Conservation (phyloP, 2,329 filamentous ascomycete genomes). For the Cladosporium sp. region DNA sequence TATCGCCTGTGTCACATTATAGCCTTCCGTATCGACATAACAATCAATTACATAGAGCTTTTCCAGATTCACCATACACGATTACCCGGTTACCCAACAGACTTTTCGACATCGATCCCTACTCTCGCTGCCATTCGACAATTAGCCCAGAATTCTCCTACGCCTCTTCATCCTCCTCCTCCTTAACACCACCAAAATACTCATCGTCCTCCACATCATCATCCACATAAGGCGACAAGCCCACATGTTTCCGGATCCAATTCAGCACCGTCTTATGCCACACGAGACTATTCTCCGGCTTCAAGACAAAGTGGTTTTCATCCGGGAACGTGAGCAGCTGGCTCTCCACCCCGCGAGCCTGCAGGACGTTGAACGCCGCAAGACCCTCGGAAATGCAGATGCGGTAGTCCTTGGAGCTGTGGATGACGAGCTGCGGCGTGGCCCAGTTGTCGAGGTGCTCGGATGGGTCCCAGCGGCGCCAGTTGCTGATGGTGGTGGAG, state of each 20-base stretch:
- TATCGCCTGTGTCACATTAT: too few relatives aligned
- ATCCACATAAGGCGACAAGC: slow-evolving; percentile 43
- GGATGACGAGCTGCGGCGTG: slow-evolving; percentile 85
- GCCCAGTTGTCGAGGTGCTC: slow-evolving; percentile 64
- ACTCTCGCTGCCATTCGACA: too few relatives aligned
- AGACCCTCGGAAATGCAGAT: slow-evolving; percentile 81
- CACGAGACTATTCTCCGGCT: slow-evolving; percentile 83
- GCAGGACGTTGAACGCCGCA: slow-evolving; percentile 80
- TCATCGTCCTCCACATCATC: slow-evolving; percentile 24
- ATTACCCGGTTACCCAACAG: too few relatives aligned
- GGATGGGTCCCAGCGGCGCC: slow-evolving; percentile 57
- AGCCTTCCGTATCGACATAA: too few relatives aligned
- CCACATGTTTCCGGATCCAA: slow-evolving; percentile 64
- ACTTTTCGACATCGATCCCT: too few relatives aligned
- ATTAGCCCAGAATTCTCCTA: too few relatives aligned
- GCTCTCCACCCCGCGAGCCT: slow-evolving; percentile 70
- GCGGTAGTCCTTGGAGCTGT: slow-evolving; percentile 86
- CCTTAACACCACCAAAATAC: too few relatives aligned
- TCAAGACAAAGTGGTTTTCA: slow-evolving; percentile 79
- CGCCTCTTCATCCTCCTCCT: too few relatives aligned
- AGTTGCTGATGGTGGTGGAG: slow-evolving; percentile 29
- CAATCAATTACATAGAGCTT: too few relatives aligned
- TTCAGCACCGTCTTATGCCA: slow-evolving; percentile 85
- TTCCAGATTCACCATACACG: too few relatives aligned
- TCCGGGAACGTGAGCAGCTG: slow-evolving; percentile 78